phyloP scores from a whole-genome alignment of 2,329 filamentous ascomycete species.

The Aspergillus tanneri region DNA sequence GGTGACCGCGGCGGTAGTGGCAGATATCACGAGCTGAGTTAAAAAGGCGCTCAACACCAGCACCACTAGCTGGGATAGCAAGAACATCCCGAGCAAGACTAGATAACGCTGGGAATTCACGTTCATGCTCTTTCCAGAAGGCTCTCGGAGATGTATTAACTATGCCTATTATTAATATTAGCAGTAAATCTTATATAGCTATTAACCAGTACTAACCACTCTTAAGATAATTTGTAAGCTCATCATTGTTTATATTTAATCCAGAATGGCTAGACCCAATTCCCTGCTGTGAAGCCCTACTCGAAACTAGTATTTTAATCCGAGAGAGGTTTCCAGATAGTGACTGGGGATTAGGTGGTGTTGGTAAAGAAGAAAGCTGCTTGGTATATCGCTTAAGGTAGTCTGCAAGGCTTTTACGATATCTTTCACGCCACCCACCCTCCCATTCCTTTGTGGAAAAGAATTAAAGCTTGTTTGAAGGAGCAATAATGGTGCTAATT shows the following conservation, averaged over 20 bases:
- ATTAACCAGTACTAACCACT: too few species aligned
- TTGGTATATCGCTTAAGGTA: background rate
- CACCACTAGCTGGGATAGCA: background rate
- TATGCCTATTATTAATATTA: background rate
- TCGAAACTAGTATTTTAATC: too few species aligned
- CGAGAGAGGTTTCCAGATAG: background rate
- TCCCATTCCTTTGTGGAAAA: background rate
- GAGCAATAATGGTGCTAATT: background rate
- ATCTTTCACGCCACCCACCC: too few species aligned
- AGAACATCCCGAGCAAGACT: conserved; percentile 6
- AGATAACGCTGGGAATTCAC: conserved; percentile 2
- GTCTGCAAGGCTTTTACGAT: background rate
- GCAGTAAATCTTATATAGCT: background rate
- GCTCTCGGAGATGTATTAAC: conserved; percentile 30
- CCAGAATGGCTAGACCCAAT: too few species aligned
- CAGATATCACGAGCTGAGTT: background rate
- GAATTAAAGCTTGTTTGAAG: background rate
- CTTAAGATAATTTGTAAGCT: too few species aligned
- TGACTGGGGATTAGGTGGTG: too few species aligned
- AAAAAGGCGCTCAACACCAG: background rate
- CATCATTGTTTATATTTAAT: too few species aligned
- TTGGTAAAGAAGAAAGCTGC: too few species aligned
- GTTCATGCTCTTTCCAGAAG: conserved; percentile 24
- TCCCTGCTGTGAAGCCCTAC: too few species aligned
- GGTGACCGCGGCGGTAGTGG: background rate